Evolutionary conservation across 2,329 filamentous ascomycete genomes (phyloP).

Genomic region (Cladosporium halotolerans): DNA sequence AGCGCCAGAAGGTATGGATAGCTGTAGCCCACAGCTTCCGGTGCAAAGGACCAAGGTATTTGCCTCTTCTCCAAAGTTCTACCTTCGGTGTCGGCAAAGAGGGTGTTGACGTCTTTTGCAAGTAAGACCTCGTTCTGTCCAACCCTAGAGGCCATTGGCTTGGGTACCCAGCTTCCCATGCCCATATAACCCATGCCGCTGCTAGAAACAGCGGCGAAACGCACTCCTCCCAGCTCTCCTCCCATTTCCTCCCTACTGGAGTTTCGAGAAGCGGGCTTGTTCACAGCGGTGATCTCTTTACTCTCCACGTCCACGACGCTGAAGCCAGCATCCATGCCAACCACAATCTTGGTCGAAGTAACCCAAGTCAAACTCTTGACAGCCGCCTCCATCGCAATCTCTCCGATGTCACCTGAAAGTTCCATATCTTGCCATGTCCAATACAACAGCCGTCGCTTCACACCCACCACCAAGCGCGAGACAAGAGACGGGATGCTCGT

Average conservation of each 20-base stretch:
- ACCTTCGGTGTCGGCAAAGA: conserved; percentile 81
- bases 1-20: conserved; percentile 92
- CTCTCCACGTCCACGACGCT: conserved; percentile 78
- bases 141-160: conserved; percentile 77
- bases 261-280: conserved; percentile 32
- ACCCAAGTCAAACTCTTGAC: conserved; percentile 91
- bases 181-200: conserved; percentile 96
- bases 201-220: conserved; percentile 76
- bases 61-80: conserved; percentile 77
- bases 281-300: conserved; percentile 69
- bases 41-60: conserved; percentile 84
- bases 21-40: conserved; percentile 88
- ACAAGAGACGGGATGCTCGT: conserved; percentile 91
- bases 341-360: conserved; percentile 76
- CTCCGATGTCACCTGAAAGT: conserved; percentile 63
- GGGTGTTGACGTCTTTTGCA: conserved; percentile 95
- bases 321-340: conserved; percentile 86
- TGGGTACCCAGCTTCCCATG: conserved; percentile 83
- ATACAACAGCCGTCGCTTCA: conserved; percentile 80
- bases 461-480: conserved; percentile 81
- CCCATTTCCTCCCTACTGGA: conserved; percentile 16
- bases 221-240: conserved; percentile 54
- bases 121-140: conserved; percentile 78
- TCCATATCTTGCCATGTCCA: conserved; percentile 98
- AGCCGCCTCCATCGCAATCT: conserved; percentile 73